phyloP scores from a whole-genome alignment of 2,329 filamentous ascomycete genomes.

The Chaetoscypha palmicola region DNA sequence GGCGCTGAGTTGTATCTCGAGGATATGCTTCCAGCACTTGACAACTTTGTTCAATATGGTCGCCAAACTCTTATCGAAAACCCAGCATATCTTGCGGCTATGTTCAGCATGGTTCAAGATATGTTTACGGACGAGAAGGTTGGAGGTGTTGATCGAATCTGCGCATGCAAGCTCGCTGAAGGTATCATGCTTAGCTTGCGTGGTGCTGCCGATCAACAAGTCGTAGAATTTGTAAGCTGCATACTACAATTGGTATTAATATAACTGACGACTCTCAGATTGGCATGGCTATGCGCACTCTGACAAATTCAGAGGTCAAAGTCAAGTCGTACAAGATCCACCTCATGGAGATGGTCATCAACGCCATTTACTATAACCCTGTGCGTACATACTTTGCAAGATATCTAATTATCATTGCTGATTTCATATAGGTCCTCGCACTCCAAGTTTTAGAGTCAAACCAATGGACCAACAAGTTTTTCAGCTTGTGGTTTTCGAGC shows the following conservation, averaged over 20 bases:
- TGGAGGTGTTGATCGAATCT: constrained; percentile 88
- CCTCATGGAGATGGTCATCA: constrained; percentile 98
- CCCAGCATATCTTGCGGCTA: constrained; percentile 76
- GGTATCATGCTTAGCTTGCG: constrained; percentile 94
- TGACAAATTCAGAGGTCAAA: constrained; percentile 69
- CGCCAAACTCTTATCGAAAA: constrained; percentile 73
- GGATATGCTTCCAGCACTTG: constrained; percentile 95
- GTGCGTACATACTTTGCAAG: no score
- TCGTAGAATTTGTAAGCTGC: constrained; percentile 63
- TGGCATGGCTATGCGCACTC: constrained; percentile 76
- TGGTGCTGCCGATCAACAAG: constrained; percentile 78
- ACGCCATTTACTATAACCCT: constrained; percentile 96
- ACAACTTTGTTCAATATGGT: constrained; percentile 96
- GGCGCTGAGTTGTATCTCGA: constrained; percentile 96
- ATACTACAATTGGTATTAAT: no score
- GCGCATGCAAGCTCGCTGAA: constrained; percentile 94
- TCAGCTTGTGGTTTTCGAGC: constrained; percentile 94
- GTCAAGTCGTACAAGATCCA: constrained; percentile 94
- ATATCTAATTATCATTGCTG: no score
- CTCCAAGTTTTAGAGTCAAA: constrained; percentile 85
- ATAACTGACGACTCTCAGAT: constrained; percentile 38
- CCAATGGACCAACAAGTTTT: constrained; percentile 97
- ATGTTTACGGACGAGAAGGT: constrained; percentile 93
- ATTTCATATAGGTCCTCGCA: constrained; percentile 47
- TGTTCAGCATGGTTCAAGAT: constrained; percentile 89